phyloP scores from a whole-genome alignment of 2,329 filamentous ascomycete genomes.

The Trichoderma lentiforme region DNA sequence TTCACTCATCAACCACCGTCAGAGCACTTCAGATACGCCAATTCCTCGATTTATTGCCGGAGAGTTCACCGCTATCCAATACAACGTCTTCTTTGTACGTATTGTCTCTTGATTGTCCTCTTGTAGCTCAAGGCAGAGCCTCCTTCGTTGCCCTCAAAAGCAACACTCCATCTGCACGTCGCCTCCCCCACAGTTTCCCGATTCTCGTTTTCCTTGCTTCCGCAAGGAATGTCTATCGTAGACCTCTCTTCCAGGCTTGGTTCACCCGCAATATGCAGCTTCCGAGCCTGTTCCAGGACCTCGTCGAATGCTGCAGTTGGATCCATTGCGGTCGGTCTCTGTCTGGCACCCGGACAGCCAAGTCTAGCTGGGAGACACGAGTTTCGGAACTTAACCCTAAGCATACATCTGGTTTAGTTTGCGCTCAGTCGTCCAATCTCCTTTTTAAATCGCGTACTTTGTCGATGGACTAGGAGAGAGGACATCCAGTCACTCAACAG shows the following conservation, averaged over 20 bases:
- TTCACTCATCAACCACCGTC: not conserved
- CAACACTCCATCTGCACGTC: conserved; percentile 51
- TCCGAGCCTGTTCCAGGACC: conserved; percentile 60
- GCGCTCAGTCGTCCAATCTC: conserved; percentile 67
- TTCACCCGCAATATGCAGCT: conserved; percentile 50
- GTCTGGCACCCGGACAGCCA: conserved; percentile 39
- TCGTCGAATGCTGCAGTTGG: conserved; percentile 47
- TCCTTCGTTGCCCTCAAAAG: conserved; percentile 41
- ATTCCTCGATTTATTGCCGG: conserved; percentile 8
- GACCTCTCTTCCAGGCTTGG: conserved; percentile 39
- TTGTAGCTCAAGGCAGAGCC: conserved; percentile 27
- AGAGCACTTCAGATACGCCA: conserved; percentile 13
- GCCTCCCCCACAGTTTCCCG: conserved; percentile 80
- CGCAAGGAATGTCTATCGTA: conserved; percentile 59
- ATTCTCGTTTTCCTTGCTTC: conserved; percentile 56
- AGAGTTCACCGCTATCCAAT: not conserved
- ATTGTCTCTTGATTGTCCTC: not conserved
- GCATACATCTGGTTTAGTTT: conserved; percentile 70
- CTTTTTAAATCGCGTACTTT: conserved; percentile 56
- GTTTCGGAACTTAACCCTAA: conserved; percentile 98
- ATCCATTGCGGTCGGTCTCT: conserved; percentile 37
- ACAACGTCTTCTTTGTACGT: not conserved
- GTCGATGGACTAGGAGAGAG: conserved; percentile 47
- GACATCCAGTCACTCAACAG: conserved; percentile 56
- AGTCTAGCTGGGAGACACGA: conserved; percentile 53